Evolutionary conservation across 1,284 basidiomycete species (phyloP).

Genomic region (Malassezia nana): DNA sequence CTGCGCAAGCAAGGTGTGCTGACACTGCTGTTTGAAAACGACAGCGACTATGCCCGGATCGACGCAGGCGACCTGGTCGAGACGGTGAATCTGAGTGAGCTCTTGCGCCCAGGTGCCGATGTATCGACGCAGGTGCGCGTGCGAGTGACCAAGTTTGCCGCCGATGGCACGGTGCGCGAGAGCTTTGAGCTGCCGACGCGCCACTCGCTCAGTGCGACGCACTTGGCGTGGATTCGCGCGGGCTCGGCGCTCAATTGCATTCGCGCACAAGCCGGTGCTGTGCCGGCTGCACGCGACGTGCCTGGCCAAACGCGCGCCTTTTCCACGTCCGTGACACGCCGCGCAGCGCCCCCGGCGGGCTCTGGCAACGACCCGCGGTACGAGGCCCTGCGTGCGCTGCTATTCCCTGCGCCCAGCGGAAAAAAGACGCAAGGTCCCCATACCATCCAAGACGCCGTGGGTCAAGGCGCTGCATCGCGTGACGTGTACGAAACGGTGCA

Average conservation of each 20-base stretch:
- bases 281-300: slow-evolving; percentile 6
- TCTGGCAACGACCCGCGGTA: slow-evolving; percentile 39
- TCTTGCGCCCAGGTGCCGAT: slow-evolving; percentile 34
- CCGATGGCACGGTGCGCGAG: slow-evolving; percentile 33
- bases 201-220: slow-evolving; percentile 37
- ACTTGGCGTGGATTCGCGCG: slow-evolving; percentile 45
- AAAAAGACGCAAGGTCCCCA: slow-evolving; percentile 16
- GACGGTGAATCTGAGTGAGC: slow-evolving; percentile 39
- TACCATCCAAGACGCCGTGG: slow-evolving; percentile 22
- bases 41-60: slow-evolving; percentile 40
- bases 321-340: slow-evolving; percentile 22
- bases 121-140: slow-evolving; percentile 36
- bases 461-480: slow-evolving; percentile 22
- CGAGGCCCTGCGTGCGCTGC: slow-evolving; percentile 36
- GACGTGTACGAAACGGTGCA: slow-evolving; percentile 91
- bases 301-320: slow-evolving; percentile 19
- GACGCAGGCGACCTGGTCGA: slow-evolving; percentile 38
- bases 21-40: slow-evolving; percentile 45
- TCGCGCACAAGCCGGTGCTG: slow-evolving; percentile 19
- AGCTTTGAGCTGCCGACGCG: slow-evolving; percentile 40
- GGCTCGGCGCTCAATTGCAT: slow-evolving; percentile 46
- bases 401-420: slow-evolving; percentile 32
- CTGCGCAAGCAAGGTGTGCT: slow-evolving; percentile 47
- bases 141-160: slow-evolving; percentile 38
- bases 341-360: slow-evolving; percentile 30